These are phyloP conservation scores for Saccharomycopsis synnaedendra DNA, from an alignment of 805 yeast species.

Conservation along the genomic window DNA sequence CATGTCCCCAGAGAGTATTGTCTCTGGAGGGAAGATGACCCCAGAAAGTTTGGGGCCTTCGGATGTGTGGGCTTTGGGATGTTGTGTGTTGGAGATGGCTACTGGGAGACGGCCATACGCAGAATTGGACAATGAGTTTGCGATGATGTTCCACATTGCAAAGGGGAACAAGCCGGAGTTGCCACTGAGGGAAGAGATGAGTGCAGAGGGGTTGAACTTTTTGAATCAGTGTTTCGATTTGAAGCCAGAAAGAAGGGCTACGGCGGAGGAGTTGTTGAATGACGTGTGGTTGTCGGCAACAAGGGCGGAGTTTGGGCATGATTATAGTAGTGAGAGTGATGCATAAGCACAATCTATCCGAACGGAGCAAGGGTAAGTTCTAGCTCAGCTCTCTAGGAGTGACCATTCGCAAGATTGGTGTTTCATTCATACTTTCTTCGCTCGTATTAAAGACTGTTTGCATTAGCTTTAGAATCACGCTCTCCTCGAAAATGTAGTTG, in stretches of 20 bases:
- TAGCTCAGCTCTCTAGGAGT: not conserved
- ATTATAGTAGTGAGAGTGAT: conserved; percentile 5
- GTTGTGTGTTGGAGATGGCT: conserved; percentile 93
- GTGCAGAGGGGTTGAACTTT: conserved; percentile 61
- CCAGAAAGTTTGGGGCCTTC: conserved; percentile 29
- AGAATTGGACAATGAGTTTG: conserved; percentile 93
- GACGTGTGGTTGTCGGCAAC: conserved; percentile 60
- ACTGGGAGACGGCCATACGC: conserved; percentile 97
- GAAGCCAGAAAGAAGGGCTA: conserved; percentile 68
- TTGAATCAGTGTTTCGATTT: conserved; percentile 67
- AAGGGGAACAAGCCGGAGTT: conserved; percentile 86
- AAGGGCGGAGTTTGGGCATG: not conserved
- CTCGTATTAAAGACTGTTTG: too few species aligned
- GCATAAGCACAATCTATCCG: conserved; percentile 2
- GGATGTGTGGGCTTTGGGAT: conserved; percentile 96
- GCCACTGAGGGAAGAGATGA: conserved; percentile 69
- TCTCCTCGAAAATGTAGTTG: too few species aligned
- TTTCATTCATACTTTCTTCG: not conserved
- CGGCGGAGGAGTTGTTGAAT: conserved; percentile 72
- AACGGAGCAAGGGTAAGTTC: not conserved
- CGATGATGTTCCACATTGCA: conserved; percentile 96
- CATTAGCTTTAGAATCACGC: too few species aligned
- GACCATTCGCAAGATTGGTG: not conserved
- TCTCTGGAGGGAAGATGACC: conserved; percentile 41
- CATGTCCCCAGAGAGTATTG: conserved; percentile 95